These are phyloP conservation scores for Neocallimastix lanati DNA, from an alignment of 192 early-diverging fungal species.

Conservation along the genomic window DNA sequence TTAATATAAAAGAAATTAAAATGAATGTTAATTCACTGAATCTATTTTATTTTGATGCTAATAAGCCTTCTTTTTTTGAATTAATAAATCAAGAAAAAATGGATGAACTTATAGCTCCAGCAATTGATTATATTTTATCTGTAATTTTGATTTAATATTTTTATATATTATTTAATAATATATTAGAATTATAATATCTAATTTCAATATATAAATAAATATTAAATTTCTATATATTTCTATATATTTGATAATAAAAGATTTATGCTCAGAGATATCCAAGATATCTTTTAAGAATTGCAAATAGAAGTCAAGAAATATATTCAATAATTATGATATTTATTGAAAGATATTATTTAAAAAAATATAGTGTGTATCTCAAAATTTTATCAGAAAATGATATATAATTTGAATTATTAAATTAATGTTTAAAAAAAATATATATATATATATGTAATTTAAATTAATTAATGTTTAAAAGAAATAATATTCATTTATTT, in stretches of 20 bases:
- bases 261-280: slow-evolving; percentile 79
- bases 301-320: slow-evolving; percentile 65
- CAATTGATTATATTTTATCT: slow-evolving; percentile 61
- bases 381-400: too few species aligned
- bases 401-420: too few species aligned
- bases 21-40: neutral
- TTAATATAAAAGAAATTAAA: neutral
- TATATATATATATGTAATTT: too few species aligned
- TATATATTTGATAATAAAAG: slow-evolving; percentile 10
- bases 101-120: slow-evolving; percentile 63
- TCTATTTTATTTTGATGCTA: slow-evolving; percentile 21
- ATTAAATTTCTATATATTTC: too few species aligned
- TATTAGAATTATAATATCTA: too few species aligned
- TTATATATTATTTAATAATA: too few species aligned
- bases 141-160: slow-evolving; percentile 24
- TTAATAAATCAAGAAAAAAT: slow-evolving; percentile 69
- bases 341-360: slow-evolving; percentile 69
- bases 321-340: slow-evolving; percentile 61
- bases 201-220: too few species aligned
- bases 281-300: slow-evolving; percentile 45
- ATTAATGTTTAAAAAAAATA: too few species aligned
- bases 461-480: too few species aligned
- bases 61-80: slow-evolving; percentile 79
- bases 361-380: slow-evolving; percentile 39
- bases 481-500: neutral